These are phyloP conservation scores for Orychophragmus violaceus DNA, from an alignment of 345 rosid species.

Conservation along the genomic window DNA sequence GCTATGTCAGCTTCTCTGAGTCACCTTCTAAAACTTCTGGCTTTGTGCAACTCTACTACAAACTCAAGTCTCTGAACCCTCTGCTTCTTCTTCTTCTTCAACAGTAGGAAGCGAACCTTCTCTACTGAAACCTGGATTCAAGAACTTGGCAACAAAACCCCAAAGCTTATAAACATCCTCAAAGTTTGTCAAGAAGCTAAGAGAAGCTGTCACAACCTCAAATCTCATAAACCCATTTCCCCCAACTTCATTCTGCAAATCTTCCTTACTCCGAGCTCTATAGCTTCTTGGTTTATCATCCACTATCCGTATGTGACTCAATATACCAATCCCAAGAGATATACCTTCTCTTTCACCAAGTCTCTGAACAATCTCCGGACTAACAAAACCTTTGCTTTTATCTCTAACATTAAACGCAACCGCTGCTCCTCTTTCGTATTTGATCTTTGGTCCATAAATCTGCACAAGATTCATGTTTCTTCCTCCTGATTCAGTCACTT, in stretches of 20 bases:
- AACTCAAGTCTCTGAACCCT: constrained; percentile 48
- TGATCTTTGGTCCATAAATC: constrained; percentile 92
- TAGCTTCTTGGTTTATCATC: constrained; percentile 51
- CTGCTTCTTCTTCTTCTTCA: constrained; percentile 54
- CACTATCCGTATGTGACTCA: constrained; percentile 74
- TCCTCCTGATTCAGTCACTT: constrained; percentile 38
- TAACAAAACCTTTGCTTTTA: constrained; percentile 53
- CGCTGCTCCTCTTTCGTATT: constrained; percentile 95
- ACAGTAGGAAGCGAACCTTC: constrained; percentile 72
- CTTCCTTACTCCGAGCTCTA: constrained; percentile 50
- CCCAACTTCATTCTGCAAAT: constrained; percentile 62
- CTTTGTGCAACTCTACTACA: neutral
- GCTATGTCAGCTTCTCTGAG: constrained; percentile 22
- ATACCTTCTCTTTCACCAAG: constrained; percentile 86
- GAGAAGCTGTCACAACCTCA: constrained; percentile 92
- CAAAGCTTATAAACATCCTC: constrained; percentile 95
- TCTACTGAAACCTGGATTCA: constrained; percentile 58
- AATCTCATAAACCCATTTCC: constrained; percentile 64
- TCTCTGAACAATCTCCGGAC: constrained; percentile 82
- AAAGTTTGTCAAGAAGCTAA: constrained; percentile 84
- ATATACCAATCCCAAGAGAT: constrained; percentile 75
- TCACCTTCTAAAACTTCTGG: neutral
- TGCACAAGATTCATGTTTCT: constrained; percentile 59
- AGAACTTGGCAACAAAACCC: constrained; percentile 83
- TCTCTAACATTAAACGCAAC: constrained; percentile 88